Evolutionary conservation across 768 basidiomycete species (phyloP), one percentile per base, ranked within the genome.

Genomic region (Russula sp.): DNA sequence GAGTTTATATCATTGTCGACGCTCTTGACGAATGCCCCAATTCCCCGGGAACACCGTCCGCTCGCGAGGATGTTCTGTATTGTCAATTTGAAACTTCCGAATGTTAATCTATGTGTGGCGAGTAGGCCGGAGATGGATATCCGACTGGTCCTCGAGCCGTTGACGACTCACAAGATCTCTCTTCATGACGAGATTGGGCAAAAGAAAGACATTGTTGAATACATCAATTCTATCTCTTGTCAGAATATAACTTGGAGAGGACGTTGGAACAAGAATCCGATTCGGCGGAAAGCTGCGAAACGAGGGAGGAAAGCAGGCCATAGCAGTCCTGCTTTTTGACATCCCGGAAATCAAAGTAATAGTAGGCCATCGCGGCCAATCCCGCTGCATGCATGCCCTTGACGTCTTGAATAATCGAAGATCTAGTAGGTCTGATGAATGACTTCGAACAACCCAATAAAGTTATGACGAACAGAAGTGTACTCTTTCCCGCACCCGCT

Each of bases 341-440:
- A 16, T 61, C 60, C 13, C 60, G 26, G 44, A 61, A 61, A 24
- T 61, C 60, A 22, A 51, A 61, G 18, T 61, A 61, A 32, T 55
- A 62, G 13, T 62, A 62, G 5, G 34, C 61, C 51, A 61, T 44
- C 16, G 51, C 32, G 3, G 60, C 60, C 18, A 61, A n/a, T 36
- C 60, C 60, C 2, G 44, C 46, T 26, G 16, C 34, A 11, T 46
- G 46, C 22, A 40, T 30, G 34, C 22, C 18, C 3, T n/a, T 13
- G 22, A 62, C 10, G 5, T 62, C 54, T 9, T 62, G 28, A 18
- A 62, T 50, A 11, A 62, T 48, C 2, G 54, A 46, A 0, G 61
- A 62, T 24, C 61, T 62, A 36, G 14, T 20, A 0, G 49, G 24
- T 1, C 0, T 11, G 3, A 26, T 50, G 5, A 59, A 26, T 28